phyloP scores from a whole-genome alignment of 1,139 yeast species.

The Yamadazyma spencermartinsiae region DNA sequence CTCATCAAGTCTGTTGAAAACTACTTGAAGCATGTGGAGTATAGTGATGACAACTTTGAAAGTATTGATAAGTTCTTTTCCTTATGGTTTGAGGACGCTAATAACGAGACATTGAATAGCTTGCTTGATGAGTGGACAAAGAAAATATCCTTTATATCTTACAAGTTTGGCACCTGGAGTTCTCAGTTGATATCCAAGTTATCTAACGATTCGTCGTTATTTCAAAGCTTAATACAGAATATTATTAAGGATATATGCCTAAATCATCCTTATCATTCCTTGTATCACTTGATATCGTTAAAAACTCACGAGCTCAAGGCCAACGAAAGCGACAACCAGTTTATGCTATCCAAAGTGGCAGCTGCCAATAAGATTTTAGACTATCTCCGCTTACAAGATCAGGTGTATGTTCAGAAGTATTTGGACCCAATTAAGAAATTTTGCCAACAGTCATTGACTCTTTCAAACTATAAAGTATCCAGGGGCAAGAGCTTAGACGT shows the following conservation, averaged over 20 bases:
- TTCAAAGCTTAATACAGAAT: constrained; percentile 55
- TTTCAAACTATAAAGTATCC: constrained; percentile 51
- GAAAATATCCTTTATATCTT: constrained; percentile 41
- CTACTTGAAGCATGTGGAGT: constrained; percentile 55
- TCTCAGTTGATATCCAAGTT: constrained; percentile 81
- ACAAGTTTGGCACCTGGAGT: constrained; percentile 74
- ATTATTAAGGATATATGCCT: constrained; percentile 53
- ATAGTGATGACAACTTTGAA: constrained; percentile 52
- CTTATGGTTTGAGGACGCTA: constrained; percentile 74
- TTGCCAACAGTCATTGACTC: constrained; percentile 48
- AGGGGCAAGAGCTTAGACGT: constrained; percentile 37
- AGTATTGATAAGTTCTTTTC: constrained; percentile 79
- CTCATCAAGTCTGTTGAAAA: constrained; percentile 58
- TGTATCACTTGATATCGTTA: constrained; percentile 67
- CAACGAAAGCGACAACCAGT: constrained; percentile 25
- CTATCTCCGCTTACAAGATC: constrained; percentile 13
- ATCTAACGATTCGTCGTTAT: constrained; percentile 44
- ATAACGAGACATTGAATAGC: constrained; percentile 39
- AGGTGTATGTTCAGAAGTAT: constrained; percentile 14
- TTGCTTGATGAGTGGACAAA: too few relatives aligned
- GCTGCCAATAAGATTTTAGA: constrained; percentile 55
- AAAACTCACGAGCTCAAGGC: constrained; percentile 42
- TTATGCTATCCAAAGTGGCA: constrained; percentile 45
- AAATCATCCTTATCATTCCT: constrained; percentile 75
- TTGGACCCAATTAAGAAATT: constrained; percentile 38